These are phyloP conservation scores for Funneliformis geosporum DNA, from an alignment of 192 early-diverging fungal species.

Conservation along the genomic window DNA sequence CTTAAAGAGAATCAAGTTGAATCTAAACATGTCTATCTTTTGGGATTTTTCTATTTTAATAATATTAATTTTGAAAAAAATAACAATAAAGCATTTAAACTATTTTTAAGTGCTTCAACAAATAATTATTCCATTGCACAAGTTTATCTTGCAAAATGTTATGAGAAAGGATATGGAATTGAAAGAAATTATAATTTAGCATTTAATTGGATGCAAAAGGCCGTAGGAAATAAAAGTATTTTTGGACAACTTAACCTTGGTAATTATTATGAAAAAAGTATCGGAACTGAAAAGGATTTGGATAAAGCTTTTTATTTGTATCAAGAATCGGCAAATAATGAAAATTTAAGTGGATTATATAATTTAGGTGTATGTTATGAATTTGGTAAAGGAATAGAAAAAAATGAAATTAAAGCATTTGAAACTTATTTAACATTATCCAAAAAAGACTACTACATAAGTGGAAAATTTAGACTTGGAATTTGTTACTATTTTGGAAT, in stretches of 20 bases:
- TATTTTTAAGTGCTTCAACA: background rate
- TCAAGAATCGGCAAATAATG: constrained; percentile 46
- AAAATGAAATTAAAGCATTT: constrained; percentile 66
- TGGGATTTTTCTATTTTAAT: no score
- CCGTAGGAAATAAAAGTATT: background rate
- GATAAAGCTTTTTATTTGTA: constrained; percentile 61
- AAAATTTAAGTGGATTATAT: constrained; percentile 59
- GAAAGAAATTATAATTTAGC: background rate
- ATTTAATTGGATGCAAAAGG: background rate
- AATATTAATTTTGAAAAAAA: background rate
- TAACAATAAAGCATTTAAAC: background rate
- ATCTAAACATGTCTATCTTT: no score
- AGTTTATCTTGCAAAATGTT: background rate
- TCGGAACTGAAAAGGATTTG: constrained; percentile 49
- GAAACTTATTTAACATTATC: constrained; percentile 55
- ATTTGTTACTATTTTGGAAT: constrained; percentile 64
- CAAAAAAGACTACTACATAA: constrained; percentile 54
- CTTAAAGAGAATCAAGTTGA: no score
- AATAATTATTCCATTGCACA: background rate
- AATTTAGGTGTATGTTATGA: constrained; percentile 61
- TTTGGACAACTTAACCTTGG: constrained; percentile 51
- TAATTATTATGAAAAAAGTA: constrained; percentile 54
- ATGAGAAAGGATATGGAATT: background rate
- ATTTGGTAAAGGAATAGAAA: constrained; percentile 67
- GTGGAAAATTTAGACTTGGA: constrained; percentile 48